phyloP scores from a whole-genome alignment of 768 basidiomycete genomes.

The Xerocomus potaroensis region DNA sequence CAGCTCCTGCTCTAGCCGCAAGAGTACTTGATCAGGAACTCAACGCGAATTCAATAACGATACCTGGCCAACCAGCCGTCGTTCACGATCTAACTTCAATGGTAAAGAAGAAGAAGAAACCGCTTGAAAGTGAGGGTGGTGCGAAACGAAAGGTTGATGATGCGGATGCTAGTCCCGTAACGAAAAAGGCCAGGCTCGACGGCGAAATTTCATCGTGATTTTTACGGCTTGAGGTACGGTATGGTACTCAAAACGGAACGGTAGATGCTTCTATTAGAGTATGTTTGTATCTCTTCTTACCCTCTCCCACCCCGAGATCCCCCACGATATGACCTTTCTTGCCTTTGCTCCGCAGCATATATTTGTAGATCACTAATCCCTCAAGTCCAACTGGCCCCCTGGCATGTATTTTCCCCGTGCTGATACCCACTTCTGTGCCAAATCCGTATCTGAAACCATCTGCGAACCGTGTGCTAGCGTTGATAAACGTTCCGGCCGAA shows the following conservation, averaged over 20 bases:
- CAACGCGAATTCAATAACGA: slow-evolving; percentile 39
- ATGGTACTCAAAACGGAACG: slow-evolving; percentile 22
- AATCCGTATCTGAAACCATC: slow-evolving; percentile 97
- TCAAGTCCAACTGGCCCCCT: slow-evolving; percentile 94
- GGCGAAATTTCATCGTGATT: slow-evolving; percentile 21
- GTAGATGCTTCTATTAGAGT: slow-evolving; percentile 17
- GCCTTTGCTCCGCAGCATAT: slow-evolving; percentile 77
- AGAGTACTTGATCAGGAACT: slow-evolving; percentile 70
- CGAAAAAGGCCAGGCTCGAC: slow-evolving; percentile 67
- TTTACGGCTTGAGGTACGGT: background rate
- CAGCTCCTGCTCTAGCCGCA: slow-evolving; percentile 68
- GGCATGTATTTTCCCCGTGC: slow-evolving; percentile 94
- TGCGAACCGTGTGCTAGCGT: slow-evolving; percentile 93
- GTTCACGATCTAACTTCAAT: slow-evolving; percentile 84
- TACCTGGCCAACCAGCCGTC: slow-evolving; percentile 33
- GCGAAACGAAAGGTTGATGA: slow-evolving; percentile 72
- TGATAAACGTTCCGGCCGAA: slow-evolving; percentile 88
- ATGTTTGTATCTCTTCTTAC: slow-evolving; percentile 75
- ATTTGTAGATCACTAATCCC: slow-evolving; percentile 94
- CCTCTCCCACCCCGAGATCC: slow-evolving; percentile 73
- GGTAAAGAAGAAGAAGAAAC: slow-evolving; percentile 81
- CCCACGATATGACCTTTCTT: slow-evolving; percentile 77
- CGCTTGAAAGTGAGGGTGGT: slow-evolving; percentile 34
- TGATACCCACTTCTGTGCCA: slow-evolving; percentile 97
- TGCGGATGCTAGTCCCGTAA: slow-evolving; percentile 40